These are phyloP conservation scores for Acanthamoeba polyphaga DNA, from an alignment of 208 protist species.

Conservation along the genomic window DNA sequence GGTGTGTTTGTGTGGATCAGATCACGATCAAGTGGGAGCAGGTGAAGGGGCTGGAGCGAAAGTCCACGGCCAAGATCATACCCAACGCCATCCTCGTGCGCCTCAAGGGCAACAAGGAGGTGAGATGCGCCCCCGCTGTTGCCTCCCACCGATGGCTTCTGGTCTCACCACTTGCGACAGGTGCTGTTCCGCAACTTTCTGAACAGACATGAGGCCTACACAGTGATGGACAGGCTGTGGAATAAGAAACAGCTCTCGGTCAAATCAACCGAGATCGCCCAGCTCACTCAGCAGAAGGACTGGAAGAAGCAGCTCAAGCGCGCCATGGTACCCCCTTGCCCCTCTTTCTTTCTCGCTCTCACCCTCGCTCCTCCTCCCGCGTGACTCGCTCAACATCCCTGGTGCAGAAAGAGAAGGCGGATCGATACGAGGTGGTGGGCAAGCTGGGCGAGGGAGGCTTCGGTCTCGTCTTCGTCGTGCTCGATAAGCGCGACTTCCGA, in stretches of 20 bases:
- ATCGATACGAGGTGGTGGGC: conserved; percentile 26
- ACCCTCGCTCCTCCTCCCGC: too few relatives aligned
- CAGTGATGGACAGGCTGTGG: conserved; percentile 44
- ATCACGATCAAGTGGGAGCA: conserved; percentile 41
- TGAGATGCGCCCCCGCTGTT: neutral
- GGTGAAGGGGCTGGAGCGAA: conserved; percentile 5
- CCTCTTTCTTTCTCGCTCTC: neutral
- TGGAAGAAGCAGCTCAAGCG: conserved; percentile 29
- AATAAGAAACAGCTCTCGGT: conserved; percentile 45
- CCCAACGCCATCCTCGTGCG: conserved; percentile 35
- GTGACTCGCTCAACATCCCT: too few relatives aligned
- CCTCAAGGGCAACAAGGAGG: conserved; percentile 18
- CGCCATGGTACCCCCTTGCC: neutral
- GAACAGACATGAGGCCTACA: conserved; percentile 53
- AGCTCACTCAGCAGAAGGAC: conserved; percentile 33
- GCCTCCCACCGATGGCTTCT: neutral
- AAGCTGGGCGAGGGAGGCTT: conserved; percentile 40
- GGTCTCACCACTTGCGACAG: neutral
- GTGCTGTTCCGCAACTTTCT: conserved; percentile 57
- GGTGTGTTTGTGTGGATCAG: neutral
- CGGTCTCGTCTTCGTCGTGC: conserved; percentile 12
- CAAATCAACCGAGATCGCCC: conserved; percentile 17
- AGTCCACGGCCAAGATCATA: conserved; percentile 15
- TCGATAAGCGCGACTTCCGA: conserved; percentile 30
- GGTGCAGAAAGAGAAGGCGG: neutral